These are phyloP conservation scores for Ceratobasidium theobromae DNA, from an alignment of 1,284 basidiomycete genomes.

Conservation along the genomic window DNA sequence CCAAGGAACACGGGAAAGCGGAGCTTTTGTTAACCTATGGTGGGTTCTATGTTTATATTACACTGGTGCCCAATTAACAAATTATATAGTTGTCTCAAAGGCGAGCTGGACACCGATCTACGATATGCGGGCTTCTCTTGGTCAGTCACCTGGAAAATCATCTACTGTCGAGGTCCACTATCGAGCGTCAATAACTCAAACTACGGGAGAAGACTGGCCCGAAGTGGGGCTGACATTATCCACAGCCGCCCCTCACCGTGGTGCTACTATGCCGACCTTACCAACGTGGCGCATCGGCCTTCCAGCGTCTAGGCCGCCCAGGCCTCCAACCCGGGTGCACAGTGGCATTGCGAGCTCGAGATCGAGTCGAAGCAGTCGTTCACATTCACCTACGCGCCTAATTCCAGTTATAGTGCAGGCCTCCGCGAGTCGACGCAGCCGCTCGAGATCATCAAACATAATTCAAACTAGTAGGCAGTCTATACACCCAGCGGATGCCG, in stretches of 20 bases:
- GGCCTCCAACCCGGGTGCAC: too few relatives aligned
- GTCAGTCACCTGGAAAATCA: neutral
- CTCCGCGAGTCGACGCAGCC: too few relatives aligned
- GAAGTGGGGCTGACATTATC: slow-evolving; percentile 37
- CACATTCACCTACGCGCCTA: too few relatives aligned
- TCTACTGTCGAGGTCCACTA: slow-evolving; percentile 37
- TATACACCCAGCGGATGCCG: too few relatives aligned
- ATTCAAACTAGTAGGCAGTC: too few relatives aligned
- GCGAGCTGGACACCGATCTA: slow-evolving; percentile 40
- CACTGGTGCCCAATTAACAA: neutral
- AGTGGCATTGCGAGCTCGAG: too few relatives aligned
- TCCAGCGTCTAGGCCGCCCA: neutral
- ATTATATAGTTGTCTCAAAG: slow-evolving; percentile 36
- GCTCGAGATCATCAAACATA: too few relatives aligned
- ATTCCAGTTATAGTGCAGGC: too few relatives aligned
- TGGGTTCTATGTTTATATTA: slow-evolving; percentile 10
- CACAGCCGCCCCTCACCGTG: slow-evolving; percentile 37
- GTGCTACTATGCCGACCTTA: slow-evolving; percentile 35
- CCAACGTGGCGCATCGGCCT: slow-evolving; percentile 33
- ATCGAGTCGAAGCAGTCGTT: too few relatives aligned
- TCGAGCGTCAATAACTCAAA: slow-evolving; percentile 38
- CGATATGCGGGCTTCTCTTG: slow-evolving; percentile 39
- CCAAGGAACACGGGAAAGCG: slow-evolving; percentile 34
- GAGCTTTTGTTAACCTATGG: slow-evolving; percentile 35
- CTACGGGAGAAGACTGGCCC: slow-evolving; percentile 39